phyloP scores from a whole-genome alignment of 2,329 filamentous ascomycete genomes.

The Helminthosporium solani region DNA sequence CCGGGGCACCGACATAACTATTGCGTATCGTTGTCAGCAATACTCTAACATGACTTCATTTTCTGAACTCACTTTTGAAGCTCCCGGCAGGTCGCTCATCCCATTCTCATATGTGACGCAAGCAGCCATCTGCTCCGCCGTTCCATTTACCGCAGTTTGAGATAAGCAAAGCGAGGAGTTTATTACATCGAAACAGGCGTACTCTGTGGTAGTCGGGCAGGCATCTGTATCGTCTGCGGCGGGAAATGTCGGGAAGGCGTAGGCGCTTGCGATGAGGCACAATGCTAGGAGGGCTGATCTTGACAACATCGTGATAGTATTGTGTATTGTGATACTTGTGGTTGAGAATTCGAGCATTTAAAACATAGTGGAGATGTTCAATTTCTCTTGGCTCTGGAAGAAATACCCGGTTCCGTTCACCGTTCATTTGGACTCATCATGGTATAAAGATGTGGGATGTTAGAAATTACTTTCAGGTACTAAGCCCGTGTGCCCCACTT shows the following conservation, averaged over 20 bases:
- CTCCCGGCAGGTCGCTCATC: constrained; percentile 16
- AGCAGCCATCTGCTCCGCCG: constrained; percentile 11
- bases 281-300: neutral
- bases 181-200: constrained; percentile 18
- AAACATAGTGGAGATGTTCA: neutral
- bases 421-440: neutral
- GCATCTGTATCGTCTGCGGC: constrained; percentile 6
- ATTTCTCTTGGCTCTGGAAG: neutral
- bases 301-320: constrained; percentile 1
- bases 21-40: neutral
- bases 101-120: constrained; percentile 14
- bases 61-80: constrained; percentile 13
- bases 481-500: neutral
- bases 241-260: constrained; percentile 4
- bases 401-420: neutral
- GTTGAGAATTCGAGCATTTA: neutral
- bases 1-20: constrained; percentile 17
- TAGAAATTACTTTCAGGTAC: neutral
- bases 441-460: neutral
- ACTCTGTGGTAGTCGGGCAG: constrained; percentile 13
- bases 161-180: constrained; percentile 17
- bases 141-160: constrained; percentile 8
- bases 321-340: neutral
- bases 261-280: neutral
- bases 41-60: neutral